A percentile compares a stretch with the other conserved stretches of the same genome.
These are phyloP conservation scores for Sclerotinia spermophila DNA, from an alignment of 2,329 filamentous ascomycete genomes.

Conservation along the genomic window DNA sequence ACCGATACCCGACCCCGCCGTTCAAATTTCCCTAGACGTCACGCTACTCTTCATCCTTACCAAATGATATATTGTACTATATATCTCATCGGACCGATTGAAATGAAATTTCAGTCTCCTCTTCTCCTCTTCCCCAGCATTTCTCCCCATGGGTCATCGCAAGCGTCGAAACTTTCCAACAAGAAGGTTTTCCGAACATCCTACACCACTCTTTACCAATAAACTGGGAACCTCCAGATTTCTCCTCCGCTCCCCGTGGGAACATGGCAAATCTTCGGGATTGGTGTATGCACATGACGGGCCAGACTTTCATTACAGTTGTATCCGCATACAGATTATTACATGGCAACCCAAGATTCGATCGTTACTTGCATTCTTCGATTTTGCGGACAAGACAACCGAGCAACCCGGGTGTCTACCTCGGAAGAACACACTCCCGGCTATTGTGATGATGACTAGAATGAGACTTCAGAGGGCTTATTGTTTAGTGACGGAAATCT, in stretches of 20 bases:
- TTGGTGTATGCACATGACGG: neutral
- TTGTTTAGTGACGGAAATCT: neutral
- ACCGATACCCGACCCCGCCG: neutral
- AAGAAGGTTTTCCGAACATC: neutral
- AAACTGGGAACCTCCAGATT: neutral
- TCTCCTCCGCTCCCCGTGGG: neutral
- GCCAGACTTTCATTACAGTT: neutral
- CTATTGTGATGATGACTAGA: too few species aligned
- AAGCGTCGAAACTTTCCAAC: neutral
- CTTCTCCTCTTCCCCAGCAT: neutral
- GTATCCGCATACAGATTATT: neutral
- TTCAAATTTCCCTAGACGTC: neutral
- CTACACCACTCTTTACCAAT: neutral
- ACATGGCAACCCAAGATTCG: neutral
- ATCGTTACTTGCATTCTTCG: neutral
- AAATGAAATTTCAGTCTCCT: neutral
- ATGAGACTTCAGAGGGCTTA: neutral
- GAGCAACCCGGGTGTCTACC: neutral
- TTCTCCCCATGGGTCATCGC: neutral
- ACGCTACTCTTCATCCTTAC: neutral
- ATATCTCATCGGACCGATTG: slow-evolving; percentile 3
- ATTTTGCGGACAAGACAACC: neutral
- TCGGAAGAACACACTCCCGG: slow-evolving; percentile 1
- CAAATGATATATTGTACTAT: neutral
- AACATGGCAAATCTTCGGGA: neutral